phyloP scores from a whole-genome alignment of 2,329 filamentous ascomycete genomes.

The Aureobasidium sp. region DNA sequence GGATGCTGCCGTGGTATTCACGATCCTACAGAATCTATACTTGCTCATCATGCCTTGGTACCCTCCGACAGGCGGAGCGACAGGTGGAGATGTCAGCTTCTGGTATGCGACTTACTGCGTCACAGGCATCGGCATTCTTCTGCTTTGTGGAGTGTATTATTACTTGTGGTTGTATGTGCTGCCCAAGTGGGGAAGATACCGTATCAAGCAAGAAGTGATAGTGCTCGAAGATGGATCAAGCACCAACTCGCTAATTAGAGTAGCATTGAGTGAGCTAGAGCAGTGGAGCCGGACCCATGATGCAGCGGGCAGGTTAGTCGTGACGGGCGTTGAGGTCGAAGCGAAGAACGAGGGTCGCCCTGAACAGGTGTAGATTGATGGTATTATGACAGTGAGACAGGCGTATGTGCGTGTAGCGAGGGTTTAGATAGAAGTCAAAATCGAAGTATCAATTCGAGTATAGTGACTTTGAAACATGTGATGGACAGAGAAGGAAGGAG shows the following conservation, averaged over 20 bases:
- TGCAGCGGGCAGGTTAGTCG: constrained; percentile 26
- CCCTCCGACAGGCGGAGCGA: constrained; percentile 53
- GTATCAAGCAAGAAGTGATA: constrained; percentile 50
- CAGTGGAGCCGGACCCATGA: constrained; percentile 57
- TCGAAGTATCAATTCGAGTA: neutral
- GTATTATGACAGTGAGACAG: too few relatives aligned
- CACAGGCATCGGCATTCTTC: constrained; percentile 54
- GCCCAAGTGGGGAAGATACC: constrained; percentile 48
- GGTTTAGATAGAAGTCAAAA: too few relatives aligned
- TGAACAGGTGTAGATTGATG: neutral
- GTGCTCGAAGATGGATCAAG: constrained; percentile 44
- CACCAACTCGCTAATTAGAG: constrained; percentile 47
- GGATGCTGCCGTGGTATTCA: constrained; percentile 53
- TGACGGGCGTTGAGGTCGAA: neutral
- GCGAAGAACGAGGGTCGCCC: neutral
- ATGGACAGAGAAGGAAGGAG: neutral
- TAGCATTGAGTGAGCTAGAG: constrained; percentile 45
- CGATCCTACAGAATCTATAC: constrained; percentile 53
- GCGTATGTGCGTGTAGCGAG: neutral
- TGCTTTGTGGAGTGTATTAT: constrained; percentile 52
- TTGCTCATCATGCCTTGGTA: constrained; percentile 66
- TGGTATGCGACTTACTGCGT: constrained; percentile 67
- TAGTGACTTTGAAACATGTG: neutral
- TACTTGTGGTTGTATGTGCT: constrained; percentile 51
- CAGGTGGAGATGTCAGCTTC: constrained; percentile 61